These are phyloP conservation scores for Dictyostelium purpureum DNA, from an alignment of 78 protist species.

Conservation along the genomic window DNA sequence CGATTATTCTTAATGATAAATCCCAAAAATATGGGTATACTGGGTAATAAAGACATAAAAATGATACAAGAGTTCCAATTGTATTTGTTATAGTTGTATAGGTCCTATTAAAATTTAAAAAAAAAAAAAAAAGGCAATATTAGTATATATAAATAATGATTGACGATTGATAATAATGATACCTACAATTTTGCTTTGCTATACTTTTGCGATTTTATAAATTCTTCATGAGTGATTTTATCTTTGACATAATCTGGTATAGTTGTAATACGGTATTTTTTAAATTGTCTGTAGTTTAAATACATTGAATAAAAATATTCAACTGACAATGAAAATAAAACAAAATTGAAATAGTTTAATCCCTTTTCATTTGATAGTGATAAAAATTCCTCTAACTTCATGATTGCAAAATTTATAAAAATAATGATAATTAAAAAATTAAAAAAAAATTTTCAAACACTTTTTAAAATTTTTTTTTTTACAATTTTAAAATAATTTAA, in stretches of 20 bases:
- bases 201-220: slow-evolving; percentile 57
- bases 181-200: slow-evolving; percentile 59
- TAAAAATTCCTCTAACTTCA: too few relatives aligned
- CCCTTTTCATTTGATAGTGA: too few relatives aligned
- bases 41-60: background rate
- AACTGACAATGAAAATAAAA: background rate
- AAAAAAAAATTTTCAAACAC: too few relatives aligned
- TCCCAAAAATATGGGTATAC: slow-evolving; percentile 47
- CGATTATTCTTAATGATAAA: background rate
- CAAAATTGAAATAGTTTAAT: background rate
- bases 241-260: slow-evolving; percentile 18
- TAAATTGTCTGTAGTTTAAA: slow-evolving; percentile 31
- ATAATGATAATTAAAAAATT: too few relatives aligned
- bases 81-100: background rate
- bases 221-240: slow-evolving; percentile 31
- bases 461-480: too few relatives aligned
- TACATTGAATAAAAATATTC: background rate
- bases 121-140: too few relatives aligned
- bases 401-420: too few relatives aligned
- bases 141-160: background rate
- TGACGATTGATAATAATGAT: background rate
- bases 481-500: too few relatives aligned
- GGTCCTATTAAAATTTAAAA: background rate
- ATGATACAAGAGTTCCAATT: background rate
- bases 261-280: background rate